Evolutionary conservation across 1,139 yeast species (phyloP), one percentile per base, ranked within the genome.

Genomic region (Candida pseudocylindracea): DNA sequence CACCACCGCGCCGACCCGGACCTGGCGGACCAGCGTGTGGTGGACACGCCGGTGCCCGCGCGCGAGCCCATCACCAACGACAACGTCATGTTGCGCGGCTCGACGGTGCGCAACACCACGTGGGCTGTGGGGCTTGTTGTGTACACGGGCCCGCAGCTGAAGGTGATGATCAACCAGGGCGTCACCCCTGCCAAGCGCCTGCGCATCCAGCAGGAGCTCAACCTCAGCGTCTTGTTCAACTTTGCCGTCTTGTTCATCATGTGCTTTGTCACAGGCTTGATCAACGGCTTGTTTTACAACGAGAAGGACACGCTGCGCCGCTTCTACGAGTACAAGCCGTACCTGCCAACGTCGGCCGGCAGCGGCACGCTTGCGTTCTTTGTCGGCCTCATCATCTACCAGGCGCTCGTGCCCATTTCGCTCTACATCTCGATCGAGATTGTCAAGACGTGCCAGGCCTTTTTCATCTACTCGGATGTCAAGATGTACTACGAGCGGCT

Each of bases 371-470:
- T 88, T 36, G 67, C 85, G 1, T 88, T 85, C 53, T 81, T 81
- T 55, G 96, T 91, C 11, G 72, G 85, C 3, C 64, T 88, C 43
- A 88, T 88, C 46, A 63, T 88, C 37, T 83, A 83, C 49, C 95
- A 83, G 54, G 68, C 92, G 0, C 62, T 88, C 60, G 92, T 88
- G 35, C 98, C 98, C 2, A 88, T 88, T 45, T 88, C 98, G 1
- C 63, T 88, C 42, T 88, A 85, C 53, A 83, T 88, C 41, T 80
- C 96, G 32, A 75, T 88, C 44, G 98, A 88, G 54, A 85, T 88
- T 44, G 80, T 88, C 50, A 88, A 88, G 47, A 83, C 96, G 1
- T 68, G 76, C 3, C 98, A 88, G 47, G 96, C 98, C 0, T 83
- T 68, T 42, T 88, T 88, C 58, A 88, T 88, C 42, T 83, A 72